Evolutionary conservation across 2,329 filamentous ascomycete species (phyloP), one percentile per base, ranked within the genome.

Genomic region (Ascochyta viciae-villosae): DNA sequence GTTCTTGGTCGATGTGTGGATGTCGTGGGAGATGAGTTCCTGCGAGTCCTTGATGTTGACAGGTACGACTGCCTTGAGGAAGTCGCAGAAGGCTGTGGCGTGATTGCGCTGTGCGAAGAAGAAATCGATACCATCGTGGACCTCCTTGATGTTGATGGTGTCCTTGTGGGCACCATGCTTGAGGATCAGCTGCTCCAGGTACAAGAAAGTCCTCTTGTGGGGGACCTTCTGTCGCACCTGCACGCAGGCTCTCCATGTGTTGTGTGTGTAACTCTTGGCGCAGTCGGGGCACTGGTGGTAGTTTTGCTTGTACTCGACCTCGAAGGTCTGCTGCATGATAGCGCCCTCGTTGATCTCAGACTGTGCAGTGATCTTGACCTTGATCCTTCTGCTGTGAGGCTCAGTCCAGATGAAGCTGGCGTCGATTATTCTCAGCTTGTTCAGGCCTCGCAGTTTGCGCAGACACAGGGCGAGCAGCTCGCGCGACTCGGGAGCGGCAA

Each of bases 351-450:
- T 85, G 38, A 85, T 85, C 74, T 88, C 84, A 64, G 86, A 83
- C 72, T 98, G 95, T 43, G 98, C 89, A 0, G 95, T 98, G 76
- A 99, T 89, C 81, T 97, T 97, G 76, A 98, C 88, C 79, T 93
- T 96, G 62, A 98, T 85, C 74, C 95, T 84, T 72, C 92, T 85
- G 68, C 93, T 97, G 80, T 99, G 95, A 10, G 95, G 94, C 77
- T 99, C 95, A 1, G 95, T 99, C 95, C 95, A 99, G 73, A 98
- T 90, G 74, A 98, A 99, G 69, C 87, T 90, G 42, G 95, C 95
- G 74, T 99, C 95, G 70, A 97, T 93, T 70, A 99, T 95, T 59
- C 95, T 86, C 65, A 96, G 91, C 80, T 95, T 96, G 75, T 89
- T 87, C 61, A 99, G 80, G 27, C 93, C 93, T 62, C 90, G 84